Evolutionary conservation across 2,329 filamentous ascomycete genomes (phyloP), one percentile per base, ranked within the genome.

Genomic region (Aspergillus fumigatus): DNA sequence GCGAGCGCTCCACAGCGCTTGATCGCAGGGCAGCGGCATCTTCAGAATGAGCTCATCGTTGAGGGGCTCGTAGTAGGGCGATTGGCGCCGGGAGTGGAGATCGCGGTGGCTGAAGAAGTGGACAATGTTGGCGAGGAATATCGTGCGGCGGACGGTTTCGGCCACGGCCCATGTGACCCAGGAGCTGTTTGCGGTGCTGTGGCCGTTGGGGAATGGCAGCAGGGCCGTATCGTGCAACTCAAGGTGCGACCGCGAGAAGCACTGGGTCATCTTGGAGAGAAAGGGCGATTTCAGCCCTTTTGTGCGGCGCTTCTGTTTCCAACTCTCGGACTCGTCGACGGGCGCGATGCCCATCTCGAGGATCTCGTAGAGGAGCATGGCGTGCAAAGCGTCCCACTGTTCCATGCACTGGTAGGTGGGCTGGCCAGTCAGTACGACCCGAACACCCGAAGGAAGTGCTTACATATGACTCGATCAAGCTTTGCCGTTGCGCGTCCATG

Each of bases 281-380:
- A 66, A 64, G n/a, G 63, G 59, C 11, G 52, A 58, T 14, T 58
- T 53, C 21, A 62, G 43, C 10, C 62, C 62, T 51, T 58, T 59
- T 11, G 52, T 40, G 38, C 53, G 53, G 3, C 56, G 52, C 54
- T 53, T 59, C 14, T 53, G 59, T 48, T 61, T 66, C 64, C 62
- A 65, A 1, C 27, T 40, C 29, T 59, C 53, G 19, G 49, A 43
- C 23, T 53, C 57, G 41, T 57, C 47, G 19, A 32, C 19, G 29
- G 40, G 40, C 23, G 51, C 49, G 50, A 54, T 45, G 19, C 54
- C 54, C 25, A 64, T 21, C 32, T 64, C 62, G 25, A 65, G 54
- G 27, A 58, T 56, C 49, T 57, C 58, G 51, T 67, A 67, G 17
- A 67, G 51, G 11, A 66, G 55, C 65, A 67, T 65, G 9, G 64